Evolutionary conservation across 2,329 filamentous ascomycete genomes (phyloP).

Genomic region (Verticillium nubilum): DNA sequence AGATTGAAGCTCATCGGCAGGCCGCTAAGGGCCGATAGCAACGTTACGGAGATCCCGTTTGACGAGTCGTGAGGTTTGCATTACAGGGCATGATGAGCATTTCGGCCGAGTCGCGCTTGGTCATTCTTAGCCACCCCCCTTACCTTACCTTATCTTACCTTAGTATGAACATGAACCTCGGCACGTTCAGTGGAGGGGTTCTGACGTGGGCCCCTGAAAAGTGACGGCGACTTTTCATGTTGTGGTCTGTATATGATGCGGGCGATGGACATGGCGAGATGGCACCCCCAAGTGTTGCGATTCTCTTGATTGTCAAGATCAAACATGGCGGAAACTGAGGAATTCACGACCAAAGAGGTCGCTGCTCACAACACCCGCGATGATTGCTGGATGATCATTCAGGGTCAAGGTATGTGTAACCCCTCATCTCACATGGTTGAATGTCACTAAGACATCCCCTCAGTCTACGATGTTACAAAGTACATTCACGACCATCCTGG

Average conservation of each 20-base stretch:
- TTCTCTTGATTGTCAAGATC: no score
- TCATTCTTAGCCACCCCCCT: no score
- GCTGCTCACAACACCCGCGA: constrained; percentile 40
- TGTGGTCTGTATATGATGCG: background rate
- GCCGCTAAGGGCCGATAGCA: background rate
- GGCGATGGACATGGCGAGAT: background rate
- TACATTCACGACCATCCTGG: constrained; percentile 61
- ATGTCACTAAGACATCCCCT: background rate
- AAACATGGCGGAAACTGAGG: constrained; percentile 12
- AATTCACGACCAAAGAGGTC: constrained; percentile 34
- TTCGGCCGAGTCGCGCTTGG: background rate
- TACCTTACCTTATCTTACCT: no score
- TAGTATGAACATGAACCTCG: background rate
- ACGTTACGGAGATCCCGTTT: background rate
- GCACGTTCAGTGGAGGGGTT: background rate
- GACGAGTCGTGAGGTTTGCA: background rate
- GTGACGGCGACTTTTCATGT: background rate
- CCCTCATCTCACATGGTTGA: background rate
- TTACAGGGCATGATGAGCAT: background rate
- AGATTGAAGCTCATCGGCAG: background rate
- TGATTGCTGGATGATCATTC: constrained; percentile 50
- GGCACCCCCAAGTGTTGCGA: background rate
- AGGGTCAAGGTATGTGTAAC: constrained; percentile 41
- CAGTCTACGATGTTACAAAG: constrained; percentile 54
- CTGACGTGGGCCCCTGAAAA: background rate